phyloP scores from a whole-genome alignment of 192 early-diverging fungal genomes.

The Gigaspora rosea region DNA sequence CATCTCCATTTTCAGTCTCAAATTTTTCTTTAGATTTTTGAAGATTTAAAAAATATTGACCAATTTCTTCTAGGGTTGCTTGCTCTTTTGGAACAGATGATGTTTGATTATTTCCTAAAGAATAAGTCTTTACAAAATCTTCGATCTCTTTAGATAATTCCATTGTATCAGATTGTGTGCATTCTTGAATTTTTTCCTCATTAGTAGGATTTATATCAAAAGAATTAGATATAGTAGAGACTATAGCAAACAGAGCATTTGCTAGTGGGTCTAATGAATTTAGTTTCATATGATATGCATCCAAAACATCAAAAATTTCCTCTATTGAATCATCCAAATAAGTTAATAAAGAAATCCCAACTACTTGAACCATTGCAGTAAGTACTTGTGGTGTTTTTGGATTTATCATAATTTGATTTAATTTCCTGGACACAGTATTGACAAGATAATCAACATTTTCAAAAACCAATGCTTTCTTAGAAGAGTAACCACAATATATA shows the following conservation, averaged over 20 bases:
- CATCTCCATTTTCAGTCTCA: constrained; percentile 12
- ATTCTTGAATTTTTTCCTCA: constrained; percentile 18
- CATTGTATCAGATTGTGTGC: constrained; percentile 23
- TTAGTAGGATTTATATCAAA: constrained; percentile 17
- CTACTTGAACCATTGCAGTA: constrained; percentile 50
- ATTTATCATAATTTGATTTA: constrained; percentile 37
- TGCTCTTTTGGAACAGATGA: not conserved
- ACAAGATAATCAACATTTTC: constrained; percentile 52
- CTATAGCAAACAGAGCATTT: constrained; percentile 31
- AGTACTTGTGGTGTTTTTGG: constrained; percentile 54
- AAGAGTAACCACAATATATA: constrained; percentile 33
- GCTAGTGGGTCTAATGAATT: constrained; percentile 43
- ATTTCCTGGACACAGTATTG: constrained; percentile 38
- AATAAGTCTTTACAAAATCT: constrained; percentile 28
- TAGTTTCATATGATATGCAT: constrained; percentile 51
- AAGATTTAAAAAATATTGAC: constrained; percentile 43
- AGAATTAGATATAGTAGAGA: constrained; percentile 18
- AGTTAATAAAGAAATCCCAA: constrained; percentile 41
- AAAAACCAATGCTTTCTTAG: constrained; percentile 34
- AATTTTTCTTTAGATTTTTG: constrained; percentile 35
- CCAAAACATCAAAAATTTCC: constrained; percentile 60
- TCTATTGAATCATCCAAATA: constrained; percentile 56
- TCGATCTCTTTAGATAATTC: constrained; percentile 33
- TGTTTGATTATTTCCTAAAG: not conserved
- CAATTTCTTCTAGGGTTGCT: constrained; percentile 45